phyloP scores from a whole-genome alignment of 176 grass and related monocot genomes.

The Tuctoria greenei region DNA sequence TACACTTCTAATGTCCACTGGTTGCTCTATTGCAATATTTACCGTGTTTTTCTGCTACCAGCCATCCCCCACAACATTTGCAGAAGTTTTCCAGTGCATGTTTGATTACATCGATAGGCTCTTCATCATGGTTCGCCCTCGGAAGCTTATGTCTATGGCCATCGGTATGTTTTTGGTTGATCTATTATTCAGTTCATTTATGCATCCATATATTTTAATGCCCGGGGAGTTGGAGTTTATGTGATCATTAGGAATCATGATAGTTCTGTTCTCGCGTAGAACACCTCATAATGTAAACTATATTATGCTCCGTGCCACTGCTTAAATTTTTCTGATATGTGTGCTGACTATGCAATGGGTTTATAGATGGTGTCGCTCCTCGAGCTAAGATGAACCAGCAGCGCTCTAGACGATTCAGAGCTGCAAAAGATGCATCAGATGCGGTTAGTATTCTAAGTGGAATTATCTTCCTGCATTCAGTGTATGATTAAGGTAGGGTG shows the following conservation, averaged over 20 bases:
- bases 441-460: slow-evolving; percentile 65
- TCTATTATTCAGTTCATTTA: slow-evolving; percentile 15
- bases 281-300: not conserved
- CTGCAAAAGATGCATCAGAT: slow-evolving; percentile 96
- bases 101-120: slow-evolving; percentile 98
- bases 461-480: slow-evolving; percentile 26
- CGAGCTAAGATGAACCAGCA: slow-evolving; percentile 99
- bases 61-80: slow-evolving; percentile 87
- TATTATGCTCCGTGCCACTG: not conserved
- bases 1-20: not conserved
- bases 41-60: slow-evolving; percentile 21
- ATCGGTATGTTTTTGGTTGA: slow-evolving; percentile 63
- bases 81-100: slow-evolving; percentile 94
- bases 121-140: slow-evolving; percentile 94
- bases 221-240: not conserved
- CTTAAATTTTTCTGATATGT: slow-evolving; percentile 18
- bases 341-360: slow-evolving; percentile 13
- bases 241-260: not conserved
- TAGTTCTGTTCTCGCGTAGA: not conserved
- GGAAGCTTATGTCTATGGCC: slow-evolving; percentile 94
- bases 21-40: not conserved
- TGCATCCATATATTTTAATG: not conserved
- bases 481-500: slow-evolving; percentile 20
- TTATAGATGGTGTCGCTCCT: slow-evolving; percentile 92
- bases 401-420: slow-evolving; percentile 91